Evolutionary conservation across 805 yeast species (phyloP).

Genomic region (Torulaspora quercuum): DNA sequence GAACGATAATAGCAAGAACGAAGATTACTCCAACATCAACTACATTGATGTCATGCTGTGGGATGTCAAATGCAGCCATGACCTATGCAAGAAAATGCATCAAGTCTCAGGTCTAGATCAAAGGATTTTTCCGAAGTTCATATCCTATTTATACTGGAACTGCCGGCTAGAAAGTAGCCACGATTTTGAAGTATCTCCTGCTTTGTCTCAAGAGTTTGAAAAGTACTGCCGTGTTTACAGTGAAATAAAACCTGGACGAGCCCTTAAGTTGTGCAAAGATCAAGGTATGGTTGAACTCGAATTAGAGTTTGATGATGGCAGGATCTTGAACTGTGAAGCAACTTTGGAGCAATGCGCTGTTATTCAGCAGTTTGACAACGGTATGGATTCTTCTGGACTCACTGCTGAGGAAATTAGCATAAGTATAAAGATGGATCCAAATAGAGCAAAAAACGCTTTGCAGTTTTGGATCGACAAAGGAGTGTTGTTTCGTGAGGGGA

Average conservation of each 20-base stretch:
- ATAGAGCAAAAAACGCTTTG: constrained; percentile 41
- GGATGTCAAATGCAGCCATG: constrained; percentile 60
- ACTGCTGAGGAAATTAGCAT: constrained; percentile 37
- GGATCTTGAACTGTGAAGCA: constrained; percentile 44
- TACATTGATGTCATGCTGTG: constrained; percentile 80
- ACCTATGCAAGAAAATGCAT: constrained; percentile 42
- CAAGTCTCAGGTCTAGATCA: constrained; percentile 21
- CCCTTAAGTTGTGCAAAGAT: constrained; percentile 52
- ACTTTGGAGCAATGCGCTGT: constrained; percentile 69
- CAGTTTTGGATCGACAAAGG: constrained; percentile 63
- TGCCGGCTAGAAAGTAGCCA: constrained; percentile 21
- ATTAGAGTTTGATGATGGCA: constrained; percentile 49
- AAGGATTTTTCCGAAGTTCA: constrained; percentile 52
- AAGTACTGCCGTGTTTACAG: constrained; percentile 45
- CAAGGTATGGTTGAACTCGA: constrained; percentile 62
- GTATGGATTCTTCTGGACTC: constrained; percentile 16
- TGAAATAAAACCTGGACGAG: constrained; percentile 52
- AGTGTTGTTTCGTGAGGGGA: constrained; percentile 45
- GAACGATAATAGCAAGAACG: constrained; percentile 4
- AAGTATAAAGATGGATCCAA: constrained; percentile 43
- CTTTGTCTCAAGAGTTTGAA: constrained; percentile 42
- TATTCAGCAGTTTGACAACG: constrained; percentile 43
- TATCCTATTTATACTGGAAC: constrained; percentile 86
- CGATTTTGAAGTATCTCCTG: constrained; percentile 48
- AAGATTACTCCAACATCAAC: constrained; percentile 38